These are phyloP conservation scores for Candida stauntonica DNA, from an alignment of 805 yeast species.

Conservation along the genomic window DNA sequence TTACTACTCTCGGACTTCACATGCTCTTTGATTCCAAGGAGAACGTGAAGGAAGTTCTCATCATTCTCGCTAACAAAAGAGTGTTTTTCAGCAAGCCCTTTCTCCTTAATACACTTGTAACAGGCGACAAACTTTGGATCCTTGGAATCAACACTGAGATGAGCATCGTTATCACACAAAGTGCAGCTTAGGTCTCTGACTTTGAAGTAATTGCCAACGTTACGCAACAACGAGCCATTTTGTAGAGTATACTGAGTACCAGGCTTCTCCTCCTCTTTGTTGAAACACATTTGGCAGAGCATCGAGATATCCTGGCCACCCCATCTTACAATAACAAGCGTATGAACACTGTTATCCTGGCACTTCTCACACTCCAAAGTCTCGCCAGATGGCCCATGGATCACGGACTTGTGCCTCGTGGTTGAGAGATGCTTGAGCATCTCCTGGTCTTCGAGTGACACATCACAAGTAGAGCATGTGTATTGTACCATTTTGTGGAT, in stretches of 20 bases:
- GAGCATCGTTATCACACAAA: slow-evolving; percentile 38
- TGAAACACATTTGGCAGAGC: slow-evolving; percentile 43
- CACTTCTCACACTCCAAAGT: slow-evolving; percentile 53
- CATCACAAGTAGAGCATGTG: slow-evolving; percentile 46
- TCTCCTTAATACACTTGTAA: slow-evolving; percentile 35
- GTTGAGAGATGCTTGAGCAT: slow-evolving; percentile 49
- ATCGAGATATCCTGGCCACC: slow-evolving; percentile 53
- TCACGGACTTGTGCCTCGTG: slow-evolving; percentile 49
- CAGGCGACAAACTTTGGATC: slow-evolving; percentile 35
- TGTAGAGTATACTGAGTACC: slow-evolving; percentile 46
- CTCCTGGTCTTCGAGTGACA: slow-evolving; percentile 31
- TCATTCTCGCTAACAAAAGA: slow-evolving; percentile 41
- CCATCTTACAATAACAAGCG: slow-evolving; percentile 44
- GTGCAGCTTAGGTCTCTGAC: slow-evolving; percentile 49
- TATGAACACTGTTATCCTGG: slow-evolving; percentile 48
- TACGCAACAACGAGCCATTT: slow-evolving; percentile 52
- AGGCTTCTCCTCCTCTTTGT: slow-evolving; percentile 40
- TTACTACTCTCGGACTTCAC: slow-evolving; percentile 12
- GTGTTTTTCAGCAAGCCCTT: slow-evolving; percentile 11
- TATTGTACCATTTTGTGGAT: slow-evolving; percentile 27
- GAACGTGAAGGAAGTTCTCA: slow-evolving; percentile 42
- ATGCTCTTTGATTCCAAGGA: slow-evolving; percentile 44
- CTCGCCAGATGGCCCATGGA: slow-evolving; percentile 34
- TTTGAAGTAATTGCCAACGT: slow-evolving; percentile 41
- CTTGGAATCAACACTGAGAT: slow-evolving; percentile 34